Evolutionary conservation across 805 yeast species (phyloP), one percentile per base, ranked within the genome.

Genomic region (Yarrowia phangngaensis): DNA sequence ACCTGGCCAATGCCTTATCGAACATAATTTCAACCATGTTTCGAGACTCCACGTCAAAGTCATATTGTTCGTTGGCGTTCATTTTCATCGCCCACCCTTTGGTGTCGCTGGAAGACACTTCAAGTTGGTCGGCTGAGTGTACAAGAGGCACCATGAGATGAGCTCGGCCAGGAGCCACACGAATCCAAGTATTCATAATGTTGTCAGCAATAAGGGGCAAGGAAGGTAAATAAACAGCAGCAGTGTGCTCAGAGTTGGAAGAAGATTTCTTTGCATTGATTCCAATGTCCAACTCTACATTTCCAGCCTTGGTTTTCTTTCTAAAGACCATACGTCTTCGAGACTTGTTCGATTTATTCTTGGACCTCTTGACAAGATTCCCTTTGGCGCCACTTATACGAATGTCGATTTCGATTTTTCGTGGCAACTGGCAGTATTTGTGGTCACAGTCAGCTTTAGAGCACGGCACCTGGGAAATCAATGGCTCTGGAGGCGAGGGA

Each of bases 171-270:
- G 28, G 20, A 7, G 35, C 35, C 12, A 41, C 48, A 12, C 35
- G 34, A 6, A 41, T 29, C 48, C 48, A 41, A 12, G 48, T 22
- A 22, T 41, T 30, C 35, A 30, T 29, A 16, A 41, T 30, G 35
- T 30, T 41, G 48, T 41, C 48, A 14, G 48, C 48, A 29, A 41
- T 41, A 9, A 41, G 35, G 8, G 48, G 48, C 27, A 41, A 11
- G 45, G 45, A n/a, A 38, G 13, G 32, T 26, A 38, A 24, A 19
- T 38, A 11, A 32, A 32, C 19, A 35, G 16, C 20, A 11, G 41
- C 41, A 13, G 14, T 22, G 9, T 7, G 24, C 24, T 22, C 31
- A n/a, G 45, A 19, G 24, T 9, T 11, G 45, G 45, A 1, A 24
- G 32, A 9, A 17, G 24, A 19, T 38, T 38, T 19, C 45, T 38